Evolutionary conservation across 2,329 filamentous ascomycete species (phyloP), one percentile per base, ranked within the genome.

Genomic region (Aspergillus vadensis): DNA sequence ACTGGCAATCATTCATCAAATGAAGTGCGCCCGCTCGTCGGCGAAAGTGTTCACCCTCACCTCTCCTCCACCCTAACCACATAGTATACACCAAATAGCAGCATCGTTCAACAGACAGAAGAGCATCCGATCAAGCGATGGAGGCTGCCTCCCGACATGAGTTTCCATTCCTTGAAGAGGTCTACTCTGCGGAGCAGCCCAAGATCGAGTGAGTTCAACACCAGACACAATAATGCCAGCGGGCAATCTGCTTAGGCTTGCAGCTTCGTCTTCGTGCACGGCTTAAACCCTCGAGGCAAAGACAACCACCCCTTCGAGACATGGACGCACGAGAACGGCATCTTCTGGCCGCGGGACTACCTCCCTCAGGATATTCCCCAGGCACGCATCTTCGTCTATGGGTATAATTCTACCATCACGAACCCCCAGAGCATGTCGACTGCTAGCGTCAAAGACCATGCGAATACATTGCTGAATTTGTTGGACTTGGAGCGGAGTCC

Each of bases 391-490:
- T 72, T 74, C 39, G 65, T 72, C 5, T 74, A 73, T 52, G 72
- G 72, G 4, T 74, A 74, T 49, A 74, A 75, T 43, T 70, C 70
- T 1, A 72, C 65, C 25, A 67, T 74, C 41, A 70, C 71, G 1
- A 67, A 71, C 15, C 63, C 72, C 1, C 70, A 74, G 49, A 65
- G 67, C 3, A 73, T 74, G 72, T 74, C 73, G 1, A 74, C 70
- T 0, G 71, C 71, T 9, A 69, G 70, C 47, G 70, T 75, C 54
- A 72, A 72, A 17, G 73, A 74, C 27, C 73, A 74, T 65, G 72
- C 73, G 2, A 74, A 75, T 61, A 74, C 70, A 0, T 43, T 74
- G 41, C 44, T 76, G 63, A 74, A 74, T 44, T 36, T 74, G 41
- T 41, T 74, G 15, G 71, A 74, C 55, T 63, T 74, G 65, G 71